Percentiles rank a stretch among this genome's conserved stretches.
phyloP scores from a whole-genome alignment of 495 filamentous ascomycete genomes.

The Pseudoneurospora amorphoporcata region DNA sequence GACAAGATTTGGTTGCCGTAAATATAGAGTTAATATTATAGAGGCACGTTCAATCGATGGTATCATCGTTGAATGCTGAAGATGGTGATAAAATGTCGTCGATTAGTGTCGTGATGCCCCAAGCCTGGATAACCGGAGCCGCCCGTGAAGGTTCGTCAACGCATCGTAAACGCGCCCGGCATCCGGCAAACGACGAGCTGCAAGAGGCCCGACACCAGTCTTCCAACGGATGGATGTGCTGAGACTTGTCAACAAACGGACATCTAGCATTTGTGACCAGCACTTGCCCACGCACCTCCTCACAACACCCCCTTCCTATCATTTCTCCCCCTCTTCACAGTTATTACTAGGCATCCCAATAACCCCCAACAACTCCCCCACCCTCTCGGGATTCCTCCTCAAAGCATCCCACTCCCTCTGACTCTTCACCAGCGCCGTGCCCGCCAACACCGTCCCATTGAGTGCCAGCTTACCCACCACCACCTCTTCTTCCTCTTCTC shows the following conservation, averaged over 20 bases:
- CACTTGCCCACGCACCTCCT: background rate
- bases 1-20: background rate
- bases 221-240: background rate
- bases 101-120: background rate
- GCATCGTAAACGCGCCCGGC: background rate
- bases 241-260: background rate
- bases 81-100: background rate
- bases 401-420: constrained; percentile 61
- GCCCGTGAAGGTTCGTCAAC: background rate
- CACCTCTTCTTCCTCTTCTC: constrained; percentile 19
- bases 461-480: constrained; percentile 50
- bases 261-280: background rate
- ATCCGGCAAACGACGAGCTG: background rate
- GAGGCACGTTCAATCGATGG: background rate
- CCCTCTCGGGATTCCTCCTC: constrained; percentile 33
- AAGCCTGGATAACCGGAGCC: background rate
- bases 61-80: background rate
- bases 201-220: background rate
- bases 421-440: constrained; percentile 70
- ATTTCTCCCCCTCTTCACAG: background rate
- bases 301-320: background rate
- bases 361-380: constrained; percentile 45
- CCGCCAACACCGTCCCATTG: constrained; percentile 74
- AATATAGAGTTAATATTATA: background rate
- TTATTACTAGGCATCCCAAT: constrained; percentile 45